Base-by-base conservation (phyloP, 805 yeast species). In the Wickerhamomyces chaumierensis region DNA sequence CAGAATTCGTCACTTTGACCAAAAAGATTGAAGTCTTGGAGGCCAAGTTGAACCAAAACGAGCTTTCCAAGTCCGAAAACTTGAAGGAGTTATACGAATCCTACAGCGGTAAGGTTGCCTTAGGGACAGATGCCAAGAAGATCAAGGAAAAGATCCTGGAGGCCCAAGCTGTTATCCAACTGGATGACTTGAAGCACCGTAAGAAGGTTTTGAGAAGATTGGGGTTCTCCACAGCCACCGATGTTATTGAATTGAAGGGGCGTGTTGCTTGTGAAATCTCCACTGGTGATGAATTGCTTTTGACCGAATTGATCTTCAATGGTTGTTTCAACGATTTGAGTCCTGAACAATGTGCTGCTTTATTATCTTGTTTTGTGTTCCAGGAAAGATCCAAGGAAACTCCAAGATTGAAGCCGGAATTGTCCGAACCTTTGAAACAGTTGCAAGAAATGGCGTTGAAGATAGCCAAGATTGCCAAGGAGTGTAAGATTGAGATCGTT, bases 221-320 rank as follows among this genome's bases (percentile, higher is more conserved):
- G 31, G 96, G 92, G 0, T 92, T 92, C 63, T 80, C 88, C 32
- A 80, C 94, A 3, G 78, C 78, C 39, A 71, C 75, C 45, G 98
- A 92, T 59, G 80, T 92, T 44, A 94, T 92, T 46, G 96, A 92
- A 58, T 69, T 92, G 52, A 92, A 92, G 61, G 99, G 99, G 40
- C 75, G 97, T 57, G 97, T 92, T 40, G 96, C 96, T 1, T 90
- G 97, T 61, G 96, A 90, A 53, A 90, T 90, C 49, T 78, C 90
- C 49, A 81, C 94, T 18, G 96, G 96, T 42, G 76, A 71, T 48
- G 95, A 86, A 60, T 62, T 86, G 39, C 56, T 86, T 44, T 62
- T 92, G 37, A 92, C 99, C 0, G 98, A 92, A 57, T 66, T 92
- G 48, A 83, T 92, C 25, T 92, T 92, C 69, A 88, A 88, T 57